Evolutionary conservation across 805 yeast genomes (phyloP).

Genomic region (Saturnispora diversa): DNA sequence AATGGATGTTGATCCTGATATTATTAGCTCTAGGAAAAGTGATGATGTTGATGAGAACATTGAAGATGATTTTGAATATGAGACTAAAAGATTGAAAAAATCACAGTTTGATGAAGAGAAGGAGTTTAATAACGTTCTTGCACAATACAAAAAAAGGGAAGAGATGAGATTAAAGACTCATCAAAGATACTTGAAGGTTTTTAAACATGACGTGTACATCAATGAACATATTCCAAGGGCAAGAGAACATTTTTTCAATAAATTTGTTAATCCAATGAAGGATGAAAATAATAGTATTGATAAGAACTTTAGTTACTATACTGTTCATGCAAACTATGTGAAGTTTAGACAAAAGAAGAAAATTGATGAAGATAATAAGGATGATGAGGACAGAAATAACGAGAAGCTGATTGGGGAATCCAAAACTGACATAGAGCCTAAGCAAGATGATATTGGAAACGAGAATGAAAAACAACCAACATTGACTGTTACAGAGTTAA

Average conservation of each 20-base stretch:
- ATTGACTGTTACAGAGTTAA: background rate
- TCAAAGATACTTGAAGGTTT: conserved; percentile 29
- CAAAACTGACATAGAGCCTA: background rate
- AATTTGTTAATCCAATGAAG: conserved; percentile 24
- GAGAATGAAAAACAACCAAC: background rate
- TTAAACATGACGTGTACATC: conserved; percentile 24
- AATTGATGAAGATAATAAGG: conserved; percentile 33
- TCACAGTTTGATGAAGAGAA: conserved; percentile 18
- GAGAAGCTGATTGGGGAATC: conserved; percentile 19
- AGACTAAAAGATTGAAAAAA: conserved; percentile 17
- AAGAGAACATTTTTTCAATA: conserved; percentile 22
- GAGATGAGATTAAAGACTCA: conserved; percentile 25
- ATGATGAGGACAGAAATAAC: conserved; percentile 26
- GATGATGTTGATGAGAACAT: conserved; percentile 25
- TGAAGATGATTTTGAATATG: conserved; percentile 21
- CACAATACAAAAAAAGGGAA: conserved; percentile 22
- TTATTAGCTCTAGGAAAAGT: conserved; percentile 27
- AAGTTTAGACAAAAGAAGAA: conserved; percentile 32
- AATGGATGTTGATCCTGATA: conserved; percentile 13
- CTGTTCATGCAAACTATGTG: conserved; percentile 37
- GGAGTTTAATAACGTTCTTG: conserved; percentile 12
- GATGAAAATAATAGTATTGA: conserved; percentile 29
- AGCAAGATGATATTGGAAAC: background rate
- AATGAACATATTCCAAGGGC: conserved; percentile 17
- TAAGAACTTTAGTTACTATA: conserved; percentile 29